These are phyloP conservation scores for Pyrus betulifolia DNA, from an alignment of 306 rosid genomes.

Conservation along the genomic window DNA sequence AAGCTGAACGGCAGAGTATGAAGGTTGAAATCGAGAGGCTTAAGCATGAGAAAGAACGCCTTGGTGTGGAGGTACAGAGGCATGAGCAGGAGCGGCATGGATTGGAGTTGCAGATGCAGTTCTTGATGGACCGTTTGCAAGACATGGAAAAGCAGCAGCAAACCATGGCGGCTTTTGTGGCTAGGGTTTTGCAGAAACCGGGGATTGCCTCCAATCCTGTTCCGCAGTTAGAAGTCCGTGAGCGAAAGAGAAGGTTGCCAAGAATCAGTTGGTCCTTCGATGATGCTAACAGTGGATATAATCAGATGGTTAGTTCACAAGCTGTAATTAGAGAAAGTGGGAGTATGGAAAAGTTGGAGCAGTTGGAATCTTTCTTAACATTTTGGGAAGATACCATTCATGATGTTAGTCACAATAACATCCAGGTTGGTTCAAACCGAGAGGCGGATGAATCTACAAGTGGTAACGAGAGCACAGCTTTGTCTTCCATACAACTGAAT, in stretches of 20 bases:
- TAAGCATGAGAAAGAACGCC: conserved; percentile 39
- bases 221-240: conserved; percentile 35
- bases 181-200: conserved; percentile 45
- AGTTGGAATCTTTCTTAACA: conserved; percentile 44
- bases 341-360: conserved; percentile 39
- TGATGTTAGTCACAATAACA: conserved; percentile 19
- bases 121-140: conserved; percentile 38
- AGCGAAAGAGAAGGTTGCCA: conserved; percentile 57
- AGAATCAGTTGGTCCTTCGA: conserved; percentile 26
- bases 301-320: conserved; percentile 32
- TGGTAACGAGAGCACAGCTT: conserved; percentile 35
- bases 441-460: conserved; percentile 51
- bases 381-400: conserved; percentile 54
- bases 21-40: conserved; percentile 53
- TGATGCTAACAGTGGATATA: conserved; percentile 34
- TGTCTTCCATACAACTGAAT: conserved; percentile 39
- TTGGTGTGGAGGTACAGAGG: conserved; percentile 36
- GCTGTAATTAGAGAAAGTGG: conserved; percentile 17
- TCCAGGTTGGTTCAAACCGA: conserved; percentile 26
- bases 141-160: conserved; percentile 45
- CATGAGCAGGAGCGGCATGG: conserved; percentile 42
- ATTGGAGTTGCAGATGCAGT: conserved; percentile 26
- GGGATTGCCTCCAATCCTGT: conserved; percentile 32
- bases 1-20: conserved; percentile 44
- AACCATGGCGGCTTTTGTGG: conserved; percentile 37